These are phyloP conservation scores for Penicillium rolfsii DNA, from an alignment of 2,329 filamentous ascomycete genomes.

Conservation along the genomic window DNA sequence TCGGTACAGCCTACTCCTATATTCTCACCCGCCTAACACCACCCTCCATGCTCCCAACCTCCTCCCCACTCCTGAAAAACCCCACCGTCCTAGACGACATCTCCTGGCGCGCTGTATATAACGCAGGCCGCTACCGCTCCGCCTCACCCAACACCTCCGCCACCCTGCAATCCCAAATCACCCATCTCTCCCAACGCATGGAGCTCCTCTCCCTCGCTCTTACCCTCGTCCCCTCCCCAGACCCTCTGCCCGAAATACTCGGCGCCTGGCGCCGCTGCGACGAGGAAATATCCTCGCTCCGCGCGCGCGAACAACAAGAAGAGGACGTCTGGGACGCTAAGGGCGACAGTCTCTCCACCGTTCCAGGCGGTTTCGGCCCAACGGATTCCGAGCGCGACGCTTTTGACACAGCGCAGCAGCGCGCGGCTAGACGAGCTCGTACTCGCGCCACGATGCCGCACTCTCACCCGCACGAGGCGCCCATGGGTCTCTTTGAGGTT, in stretches of 20 bases:
- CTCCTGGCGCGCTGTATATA: slow-evolving; percentile 67
- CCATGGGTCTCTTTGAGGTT: slow-evolving; percentile 57
- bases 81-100: slow-evolving; percentile 55
- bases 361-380: slow-evolving; percentile 51
- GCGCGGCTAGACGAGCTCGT: slow-evolving; percentile 38
- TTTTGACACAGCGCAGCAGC: slow-evolving; percentile 48
- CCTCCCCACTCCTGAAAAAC: slow-evolving; percentile 33
- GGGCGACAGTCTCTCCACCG: slow-evolving; percentile 49
- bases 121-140: slow-evolving; percentile 60
- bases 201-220: slow-evolving; percentile 66
- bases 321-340: slow-evolving; percentile 62
- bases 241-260: slow-evolving; percentile 62
- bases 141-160: slow-evolving; percentile 34
- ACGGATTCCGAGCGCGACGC: slow-evolving; percentile 50
- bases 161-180: slow-evolving; percentile 50
- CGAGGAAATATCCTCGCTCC: slow-evolving; percentile 60
- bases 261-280: slow-evolving; percentile 66
- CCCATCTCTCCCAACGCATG: slow-evolving; percentile 64
- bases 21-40: slow-evolving; percentile 61
- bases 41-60: slow-evolving; percentile 37
- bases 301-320: slow-evolving; percentile 58
- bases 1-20: slow-evolving; percentile 68
- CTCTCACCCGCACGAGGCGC: slow-evolving; percentile 48
- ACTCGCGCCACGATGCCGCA: slow-evolving; percentile 31
- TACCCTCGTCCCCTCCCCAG: slow-evolving; percentile 60